Conservation (phyloP, 2,329 filamentous ascomycete species). For the Penicillium olsonii region DNA sequence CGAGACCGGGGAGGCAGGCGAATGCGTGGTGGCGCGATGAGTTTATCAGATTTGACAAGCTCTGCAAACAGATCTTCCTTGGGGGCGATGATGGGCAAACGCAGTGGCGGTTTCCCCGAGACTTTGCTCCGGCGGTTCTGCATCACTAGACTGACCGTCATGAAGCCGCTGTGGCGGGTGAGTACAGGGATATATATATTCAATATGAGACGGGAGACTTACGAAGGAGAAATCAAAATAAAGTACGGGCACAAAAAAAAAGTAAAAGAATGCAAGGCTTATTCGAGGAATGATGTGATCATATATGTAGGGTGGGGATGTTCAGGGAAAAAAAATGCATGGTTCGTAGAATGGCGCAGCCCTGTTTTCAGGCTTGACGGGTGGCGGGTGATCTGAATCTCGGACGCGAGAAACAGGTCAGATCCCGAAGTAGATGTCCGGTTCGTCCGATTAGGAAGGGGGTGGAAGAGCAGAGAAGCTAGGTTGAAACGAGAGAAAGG, state of each 20-base stretch:
- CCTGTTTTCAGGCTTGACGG: conserved; percentile 21
- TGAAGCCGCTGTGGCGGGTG: conserved; percentile 21
- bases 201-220: conserved; percentile 9
- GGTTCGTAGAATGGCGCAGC: conserved; percentile 18
- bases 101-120: conserved; percentile 40
- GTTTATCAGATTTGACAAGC: conserved; percentile 33
- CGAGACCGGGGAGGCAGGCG: conserved; percentile 56
- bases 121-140: conserved; percentile 38
- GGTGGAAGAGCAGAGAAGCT: conserved; percentile 4
- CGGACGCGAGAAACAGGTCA: conserved; percentile 5
- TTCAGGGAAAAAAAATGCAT: conserved; percentile 15
- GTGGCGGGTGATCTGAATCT: conserved; percentile 22
- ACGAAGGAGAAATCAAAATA: conserved; percentile 1
- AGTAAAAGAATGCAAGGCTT: background rate
- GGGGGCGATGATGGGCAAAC: conserved; percentile 48
- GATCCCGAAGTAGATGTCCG: conserved; percentile 5
- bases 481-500: conserved; percentile 11
- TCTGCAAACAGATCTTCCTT: conserved; percentile 38
- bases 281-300: conserved; percentile 1
- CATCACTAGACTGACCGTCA: conserved; percentile 40
- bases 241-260: background rate
- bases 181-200: conserved; percentile 16
- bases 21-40: conserved; percentile 42
- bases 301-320: conserved; percentile 5
- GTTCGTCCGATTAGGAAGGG: conserved; percentile 9